phyloP scores from a whole-genome alignment of 1,284 basidiomycete genomes.

The Leccinum solheimii region DNA sequence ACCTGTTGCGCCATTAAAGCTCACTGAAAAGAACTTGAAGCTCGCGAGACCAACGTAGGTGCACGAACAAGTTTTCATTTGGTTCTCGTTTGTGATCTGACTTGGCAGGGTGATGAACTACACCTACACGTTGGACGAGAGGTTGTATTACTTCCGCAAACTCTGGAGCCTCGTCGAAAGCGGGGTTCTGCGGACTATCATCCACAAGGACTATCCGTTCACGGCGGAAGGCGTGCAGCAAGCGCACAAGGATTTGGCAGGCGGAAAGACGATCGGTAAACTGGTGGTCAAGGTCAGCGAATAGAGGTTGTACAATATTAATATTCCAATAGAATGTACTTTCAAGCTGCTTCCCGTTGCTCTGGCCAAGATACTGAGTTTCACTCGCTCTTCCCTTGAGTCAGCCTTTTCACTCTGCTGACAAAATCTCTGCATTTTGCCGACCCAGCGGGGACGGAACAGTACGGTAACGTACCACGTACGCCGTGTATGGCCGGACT shows the following conservation, averaged over 20 bases:
- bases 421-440: background rate
- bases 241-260: constrained; percentile 78
- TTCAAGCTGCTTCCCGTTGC: background rate
- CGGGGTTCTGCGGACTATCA: constrained; percentile 67
- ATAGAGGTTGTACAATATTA: background rate
- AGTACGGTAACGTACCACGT: background rate
- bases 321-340: background rate
- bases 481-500: background rate
- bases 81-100: background rate
- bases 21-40: constrained; percentile 83
- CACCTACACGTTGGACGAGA: constrained; percentile 27
- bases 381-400: background rate
- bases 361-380: background rate
- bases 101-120: constrained; percentile 61
- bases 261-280: constrained; percentile 84
- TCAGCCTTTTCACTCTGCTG: background rate
- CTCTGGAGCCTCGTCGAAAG: constrained; percentile 65
- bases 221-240: constrained; percentile 76
- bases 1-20: constrained; percentile 73
- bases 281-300: constrained; percentile 65
- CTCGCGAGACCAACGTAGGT: constrained; percentile 73
- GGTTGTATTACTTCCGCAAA: constrained; percentile 50
- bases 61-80: constrained; percentile 10
- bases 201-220: constrained; percentile 84
- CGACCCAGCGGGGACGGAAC: background rate